Evolutionary conservation across 2,329 filamentous ascomycete species (phyloP).

Genomic region (Hypomyces perniciosus): DNA sequence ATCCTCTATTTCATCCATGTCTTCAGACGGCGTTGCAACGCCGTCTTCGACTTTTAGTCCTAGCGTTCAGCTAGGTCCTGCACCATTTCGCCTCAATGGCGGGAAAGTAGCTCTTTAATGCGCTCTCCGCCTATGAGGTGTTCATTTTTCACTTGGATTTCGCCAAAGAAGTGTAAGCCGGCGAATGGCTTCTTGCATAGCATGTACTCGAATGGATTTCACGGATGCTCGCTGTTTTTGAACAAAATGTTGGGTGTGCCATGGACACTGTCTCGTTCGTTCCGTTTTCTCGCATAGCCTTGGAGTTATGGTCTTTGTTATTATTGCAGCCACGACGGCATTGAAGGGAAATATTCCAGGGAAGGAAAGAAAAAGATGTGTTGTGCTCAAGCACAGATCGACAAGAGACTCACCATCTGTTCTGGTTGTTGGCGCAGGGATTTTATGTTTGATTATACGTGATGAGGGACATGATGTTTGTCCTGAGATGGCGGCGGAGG

Average conservation of each 20-base stretch:
- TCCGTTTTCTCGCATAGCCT: slow-evolving; percentile 18
- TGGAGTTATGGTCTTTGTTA: slow-evolving; percentile 14
- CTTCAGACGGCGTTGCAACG: slow-evolving; percentile 31
- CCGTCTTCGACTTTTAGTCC: slow-evolving; percentile 27
- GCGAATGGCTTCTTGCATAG: slow-evolving; percentile 11
- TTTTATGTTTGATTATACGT: too few species aligned
- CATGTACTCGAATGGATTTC: slow-evolving; percentile 10
- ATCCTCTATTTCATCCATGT: slow-evolving; percentile 37
- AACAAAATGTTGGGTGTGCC: slow-evolving; percentile 5
- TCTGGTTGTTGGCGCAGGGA: too few species aligned
- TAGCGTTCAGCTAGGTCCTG: slow-evolving; percentile 26
- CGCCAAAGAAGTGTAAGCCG: slow-evolving; percentile 1
- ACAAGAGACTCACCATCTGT: too few species aligned
- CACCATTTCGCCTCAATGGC: slow-evolving; percentile 32
- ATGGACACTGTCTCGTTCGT: slow-evolving; percentile 7
- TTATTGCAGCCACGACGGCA: slow-evolving; percentile 1
- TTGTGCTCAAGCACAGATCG: neutral
- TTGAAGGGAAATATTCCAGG: neutral
- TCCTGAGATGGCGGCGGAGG: too few species aligned
- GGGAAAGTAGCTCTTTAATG: slow-evolving; percentile 32
- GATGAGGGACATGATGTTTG: too few species aligned
- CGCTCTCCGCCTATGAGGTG: too few species aligned
- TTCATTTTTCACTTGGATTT: slow-evolving; percentile 3
- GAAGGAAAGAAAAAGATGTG: neutral
- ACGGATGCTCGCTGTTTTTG: slow-evolving; percentile 16